A percentile compares a stretch with the other conserved stretches of the same genome.
These are phyloP conservation scores for Phytophthora tubulina DNA, from an alignment of 352 stramenopile species.

Conservation along the genomic window DNA sequence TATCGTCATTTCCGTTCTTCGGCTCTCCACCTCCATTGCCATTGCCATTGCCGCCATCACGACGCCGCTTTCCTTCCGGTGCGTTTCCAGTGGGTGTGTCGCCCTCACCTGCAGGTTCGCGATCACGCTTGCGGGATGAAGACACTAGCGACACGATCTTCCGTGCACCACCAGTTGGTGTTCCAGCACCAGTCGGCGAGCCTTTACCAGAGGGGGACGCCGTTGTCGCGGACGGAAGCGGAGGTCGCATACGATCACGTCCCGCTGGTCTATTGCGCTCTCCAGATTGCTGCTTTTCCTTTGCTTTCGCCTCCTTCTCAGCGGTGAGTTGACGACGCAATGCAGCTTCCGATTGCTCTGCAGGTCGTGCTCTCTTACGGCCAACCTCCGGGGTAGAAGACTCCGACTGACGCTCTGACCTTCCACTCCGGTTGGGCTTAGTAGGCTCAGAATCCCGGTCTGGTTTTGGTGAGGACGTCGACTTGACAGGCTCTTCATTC, in stretches of 20 bases:
- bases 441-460: slow-evolving; percentile 21
- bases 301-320: slow-evolving; percentile 66
- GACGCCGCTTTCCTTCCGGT: slow-evolving; percentile 59
- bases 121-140: slow-evolving; percentile 75
- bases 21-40: slow-evolving; percentile 27
- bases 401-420: slow-evolving; percentile 38
- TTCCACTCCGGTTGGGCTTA: slow-evolving; percentile 27
- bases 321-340: slow-evolving; percentile 79
- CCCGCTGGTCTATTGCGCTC: slow-evolving; percentile 29
- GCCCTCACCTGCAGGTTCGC: slow-evolving; percentile 42
- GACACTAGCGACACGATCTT: slow-evolving; percentile 88
- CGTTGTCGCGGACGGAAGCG: slow-evolving; percentile 28
- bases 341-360: slow-evolving; percentile 71
- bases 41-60: slow-evolving; percentile 41
- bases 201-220: slow-evolving; percentile 16
- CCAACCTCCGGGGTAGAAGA: slow-evolving; percentile 19
- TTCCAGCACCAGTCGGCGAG: slow-evolving; percentile 28
- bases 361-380: slow-evolving; percentile 59
- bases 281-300: slow-evolving; percentile 37
- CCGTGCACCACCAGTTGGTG: slow-evolving; percentile 34
- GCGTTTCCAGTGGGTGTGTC: slow-evolving; percentile 12
- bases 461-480: slow-evolving; percentile 22
- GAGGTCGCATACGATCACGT: slow-evolving; percentile 41
- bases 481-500: slow-evolving; percentile 32
- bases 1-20: slow-evolving; percentile 56